Base-by-base conservation (phyloP, 176 grass and related monocot genomes). In the Ensete ventricosum region DNA sequence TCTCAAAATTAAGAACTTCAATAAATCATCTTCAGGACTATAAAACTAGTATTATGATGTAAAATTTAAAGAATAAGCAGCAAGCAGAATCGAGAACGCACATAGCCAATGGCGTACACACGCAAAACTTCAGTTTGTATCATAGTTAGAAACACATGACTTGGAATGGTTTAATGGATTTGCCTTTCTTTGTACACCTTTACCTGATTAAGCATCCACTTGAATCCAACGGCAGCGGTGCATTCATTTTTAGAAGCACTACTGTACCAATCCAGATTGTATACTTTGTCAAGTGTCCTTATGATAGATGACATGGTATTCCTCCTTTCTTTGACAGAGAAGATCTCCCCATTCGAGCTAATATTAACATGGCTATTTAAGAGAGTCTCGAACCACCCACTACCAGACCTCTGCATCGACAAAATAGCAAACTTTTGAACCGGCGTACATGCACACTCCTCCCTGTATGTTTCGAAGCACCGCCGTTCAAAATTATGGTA, bases 121-220 rank as follows among this genome's bases (percentile, higher is more conserved):
- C 6, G 6, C 57, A 60, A 17, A 21, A 60, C 7, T 60, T 60
- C 17, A 60, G 13, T 4, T 60, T 14, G 5, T 34, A 34, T 34
- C 29, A 34, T 60, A 17, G 14, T 19, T 6, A 6, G n/a, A 60
- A n/a, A 14, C 57, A 60, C 17, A 60, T 19, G 57, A 5, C 57
- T n/a, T 1, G n/a, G 14, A 60, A 60, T 19, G 57, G 17, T 60
- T 19, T 19, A 3, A 60, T 14, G n/a, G 57, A 60, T n/a, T 14
- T 60, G 57, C 4, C 13, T 14, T 19, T 16, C 13, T 14, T 19
- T 19, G 6, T 60, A n/a, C 57, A 21, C 0, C 14, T 65, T 81
- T 86, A 99, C 96, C 91, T 99, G 96, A 91, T 95, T 99, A 70
- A 99, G 88, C 96, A 95, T 99, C 96, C 96, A 99, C 64, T 95